Evolutionary conservation across 441 rosid species (phyloP).

Genomic region (Corymbia calophylla): DNA sequence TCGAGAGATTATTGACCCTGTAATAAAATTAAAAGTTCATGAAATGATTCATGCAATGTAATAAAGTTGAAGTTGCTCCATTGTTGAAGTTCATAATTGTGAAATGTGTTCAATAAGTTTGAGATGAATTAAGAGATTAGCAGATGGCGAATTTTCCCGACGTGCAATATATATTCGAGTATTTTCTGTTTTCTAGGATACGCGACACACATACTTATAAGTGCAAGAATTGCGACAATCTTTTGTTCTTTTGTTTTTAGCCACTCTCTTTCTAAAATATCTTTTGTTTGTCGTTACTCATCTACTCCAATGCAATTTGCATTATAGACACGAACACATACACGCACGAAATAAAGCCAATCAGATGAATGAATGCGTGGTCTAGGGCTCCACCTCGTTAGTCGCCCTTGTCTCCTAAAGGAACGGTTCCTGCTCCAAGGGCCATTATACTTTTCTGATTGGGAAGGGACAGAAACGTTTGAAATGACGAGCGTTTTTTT

Average conservation of each 20-base stretch:
- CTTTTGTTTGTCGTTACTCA: neutral
- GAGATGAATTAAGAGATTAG: neutral
- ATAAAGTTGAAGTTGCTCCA: neutral
- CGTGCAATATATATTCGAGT: neutral
- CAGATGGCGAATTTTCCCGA: neutral
- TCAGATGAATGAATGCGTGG: neutral
- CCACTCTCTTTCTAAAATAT: neutral
- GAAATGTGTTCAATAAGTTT: neutral
- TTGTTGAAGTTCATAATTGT: neutral
- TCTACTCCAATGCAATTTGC: neutral
- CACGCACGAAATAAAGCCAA: neutral
- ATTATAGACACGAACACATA: neutral
- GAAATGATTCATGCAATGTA: neutral
- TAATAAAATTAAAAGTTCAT: neutral
- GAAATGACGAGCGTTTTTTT: neutral
- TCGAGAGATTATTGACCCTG: neutral
- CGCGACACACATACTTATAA: neutral
- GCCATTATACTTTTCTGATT: neutral
- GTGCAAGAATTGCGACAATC: neutral
- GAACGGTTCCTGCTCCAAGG: neutral
- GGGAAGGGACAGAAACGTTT: neutral
- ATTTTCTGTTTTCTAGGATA: neutral
- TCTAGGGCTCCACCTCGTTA: neutral
- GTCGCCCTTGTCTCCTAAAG: neutral
- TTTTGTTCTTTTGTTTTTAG: neutral